Conservation (phyloP, 2,329 filamentous ascomycete species). For the Fusarium poae region DNA sequence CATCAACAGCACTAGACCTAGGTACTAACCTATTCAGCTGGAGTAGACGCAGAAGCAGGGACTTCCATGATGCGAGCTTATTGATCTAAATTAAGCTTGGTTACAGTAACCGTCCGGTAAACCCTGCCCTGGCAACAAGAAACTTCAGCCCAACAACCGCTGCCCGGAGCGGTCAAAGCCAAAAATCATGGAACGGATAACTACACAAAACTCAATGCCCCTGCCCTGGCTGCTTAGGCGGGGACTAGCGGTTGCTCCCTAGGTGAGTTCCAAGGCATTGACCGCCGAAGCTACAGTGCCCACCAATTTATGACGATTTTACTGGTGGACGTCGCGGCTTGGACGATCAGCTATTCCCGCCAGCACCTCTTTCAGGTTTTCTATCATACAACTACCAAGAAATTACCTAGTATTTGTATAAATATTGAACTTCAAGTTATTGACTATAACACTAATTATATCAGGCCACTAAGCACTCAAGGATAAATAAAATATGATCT, state of each 20-base stretch:
- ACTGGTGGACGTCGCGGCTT: slow-evolving; percentile 9
- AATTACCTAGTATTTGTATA: background rate
- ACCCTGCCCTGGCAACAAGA: slow-evolving; percentile 32
- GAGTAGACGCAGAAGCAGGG: background rate
- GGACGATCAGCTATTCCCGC: slow-evolving; percentile 22
- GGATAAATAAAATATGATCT: background rate
- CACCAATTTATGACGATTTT: background rate
- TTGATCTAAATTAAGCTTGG: slow-evolving; percentile 24
- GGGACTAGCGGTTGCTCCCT: slow-evolving; percentile 37
- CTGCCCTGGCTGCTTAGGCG: slow-evolving; percentile 20
- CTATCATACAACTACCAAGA: background rate
- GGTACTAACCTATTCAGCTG: background rate
- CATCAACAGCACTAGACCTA: background rate
- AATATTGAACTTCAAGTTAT: background rate
- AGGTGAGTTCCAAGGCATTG: slow-evolving; percentile 31
- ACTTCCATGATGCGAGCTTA: slow-evolving; percentile 12
- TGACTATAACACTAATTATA: background rate
- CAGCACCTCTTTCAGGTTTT: background rate
- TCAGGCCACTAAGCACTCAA: background rate
- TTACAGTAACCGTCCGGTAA: slow-evolving; percentile 12
- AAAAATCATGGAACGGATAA: too few species aligned
- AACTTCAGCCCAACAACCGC: slow-evolving; percentile 34
- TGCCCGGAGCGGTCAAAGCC: slow-evolving; percentile 33
- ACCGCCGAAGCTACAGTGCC: slow-evolving; percentile 26
- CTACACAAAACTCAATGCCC: slow-evolving; percentile 24